These are phyloP conservation scores for Ophioceras dolichostomum DNA, from an alignment of 2,329 filamentous ascomycete species.

Conservation along the genomic window DNA sequence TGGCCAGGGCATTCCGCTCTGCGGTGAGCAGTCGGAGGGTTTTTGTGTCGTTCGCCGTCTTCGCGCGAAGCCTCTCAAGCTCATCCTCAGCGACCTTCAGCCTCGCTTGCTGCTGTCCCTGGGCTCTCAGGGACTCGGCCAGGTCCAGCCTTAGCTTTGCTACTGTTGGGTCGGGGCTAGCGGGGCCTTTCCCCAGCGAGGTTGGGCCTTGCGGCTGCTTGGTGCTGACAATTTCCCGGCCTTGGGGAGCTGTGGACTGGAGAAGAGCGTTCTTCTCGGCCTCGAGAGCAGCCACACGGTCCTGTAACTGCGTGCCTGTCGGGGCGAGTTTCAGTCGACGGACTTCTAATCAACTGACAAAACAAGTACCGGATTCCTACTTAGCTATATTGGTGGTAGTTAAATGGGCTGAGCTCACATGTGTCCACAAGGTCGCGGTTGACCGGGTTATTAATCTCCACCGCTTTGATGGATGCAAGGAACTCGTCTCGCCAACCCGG, in stretches of 20 bases:
- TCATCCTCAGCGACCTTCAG: conserved; percentile 52
- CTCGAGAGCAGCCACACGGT: conserved; percentile 53
- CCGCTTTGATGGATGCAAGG: conserved; percentile 59
- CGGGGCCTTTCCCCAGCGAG: no score
- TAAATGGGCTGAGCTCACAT: no score
- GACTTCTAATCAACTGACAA: no score
- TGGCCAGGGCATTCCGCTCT: conserved; percentile 48
- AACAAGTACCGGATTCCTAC: no score
- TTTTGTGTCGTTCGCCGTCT: conserved; percentile 45
- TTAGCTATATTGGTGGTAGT: no score
- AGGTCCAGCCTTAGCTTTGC: conserved; percentile 56
- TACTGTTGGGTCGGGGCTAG: conserved; percentile 20
- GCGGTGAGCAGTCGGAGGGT: conserved; percentile 49
- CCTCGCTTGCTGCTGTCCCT: conserved; percentile 52
- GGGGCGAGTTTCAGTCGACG: conserved; percentile 2
- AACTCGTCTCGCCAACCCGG: conserved; percentile 76
- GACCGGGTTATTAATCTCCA: conserved; percentile 51
- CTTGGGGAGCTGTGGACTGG: not conserved
- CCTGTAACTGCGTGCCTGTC: conserved; percentile 53
- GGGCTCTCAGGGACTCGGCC: conserved; percentile 63
- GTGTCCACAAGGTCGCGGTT: conserved; percentile 61
- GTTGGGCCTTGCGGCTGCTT: no score
- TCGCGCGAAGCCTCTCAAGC: conserved; percentile 43
- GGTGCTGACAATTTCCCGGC: no score
- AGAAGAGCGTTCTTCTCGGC: conserved; percentile 32